phyloP scores from a whole-genome alignment of 176 grass and related monocot species.

The Otatea glauca region DNA sequence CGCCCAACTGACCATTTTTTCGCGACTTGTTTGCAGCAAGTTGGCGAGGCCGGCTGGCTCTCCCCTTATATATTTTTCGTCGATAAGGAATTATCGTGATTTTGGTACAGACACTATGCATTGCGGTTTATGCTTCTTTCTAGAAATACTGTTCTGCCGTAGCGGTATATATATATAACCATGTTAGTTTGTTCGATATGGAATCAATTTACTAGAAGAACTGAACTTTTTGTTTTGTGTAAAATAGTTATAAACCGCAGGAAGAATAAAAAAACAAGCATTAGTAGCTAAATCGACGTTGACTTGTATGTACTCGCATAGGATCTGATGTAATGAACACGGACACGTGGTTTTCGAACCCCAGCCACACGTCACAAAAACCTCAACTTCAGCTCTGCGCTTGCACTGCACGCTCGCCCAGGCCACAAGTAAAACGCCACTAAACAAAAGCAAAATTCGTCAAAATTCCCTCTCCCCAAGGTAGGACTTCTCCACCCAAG shows the following conservation, averaged over 20 bases:
- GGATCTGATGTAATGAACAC: not conserved
- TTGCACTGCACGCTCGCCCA: conserved; percentile 6
- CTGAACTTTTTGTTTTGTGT: not conserved
- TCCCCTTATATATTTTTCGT: not conserved
- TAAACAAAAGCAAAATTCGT: conserved; percentile 36
- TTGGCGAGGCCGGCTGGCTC: too few species aligned
- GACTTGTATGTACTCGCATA: not conserved
- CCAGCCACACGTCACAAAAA: conserved; percentile 12
- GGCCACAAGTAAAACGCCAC: not conserved
- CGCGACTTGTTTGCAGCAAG: not conserved
- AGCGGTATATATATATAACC: too few species aligned
- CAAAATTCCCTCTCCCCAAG: conserved; percentile 16
- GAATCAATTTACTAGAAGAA: not conserved
- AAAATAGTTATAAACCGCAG: not conserved
- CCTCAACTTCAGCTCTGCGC: conserved; percentile 1
- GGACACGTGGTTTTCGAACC: conserved; percentile 27
- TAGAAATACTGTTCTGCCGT: too few species aligned
- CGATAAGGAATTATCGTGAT: not conserved
- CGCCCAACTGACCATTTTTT: not conserved
- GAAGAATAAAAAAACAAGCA: not conserved
- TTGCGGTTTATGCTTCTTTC: too few species aligned
- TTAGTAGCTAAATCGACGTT: not conserved
- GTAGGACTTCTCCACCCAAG: not conserved
- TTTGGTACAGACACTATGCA: too few species aligned
- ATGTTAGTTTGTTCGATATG: not conserved